Base-by-base conservation (phyloP, 164 flowering plant genomes). In the Akebia trifoliata region DNA sequence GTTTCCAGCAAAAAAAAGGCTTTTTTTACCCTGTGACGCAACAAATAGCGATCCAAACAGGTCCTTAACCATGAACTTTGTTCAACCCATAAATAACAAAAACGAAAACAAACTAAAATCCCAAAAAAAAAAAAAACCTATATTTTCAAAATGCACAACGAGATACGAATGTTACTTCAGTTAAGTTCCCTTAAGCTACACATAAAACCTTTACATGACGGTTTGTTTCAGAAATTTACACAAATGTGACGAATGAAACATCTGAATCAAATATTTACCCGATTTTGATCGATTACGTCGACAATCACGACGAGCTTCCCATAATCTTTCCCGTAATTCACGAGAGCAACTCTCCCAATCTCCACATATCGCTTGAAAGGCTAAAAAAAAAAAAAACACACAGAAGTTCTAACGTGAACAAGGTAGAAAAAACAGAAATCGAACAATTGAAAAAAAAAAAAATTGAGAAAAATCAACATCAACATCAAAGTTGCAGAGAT, bases 361-460 rank as follows among this genome's bases (percentile, higher is more conserved):
- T 59, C 63, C 2, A 59, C 28, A 14, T 59, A 59, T n/a, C 63
- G 45, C 52, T 59, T 59, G 63, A 59, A 59, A 59, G 63, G 63
- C 63, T 59, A 52, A 22, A 35, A 52, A 14, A 12, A 20, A 10
- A 34, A 53, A 34, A 8, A 36, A 36, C 28, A 35, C 20, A 44
- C 22, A 44, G 14, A 0, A 2, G 22, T 44, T 28, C 20, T 44
- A 5, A 39, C 18, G 17, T 4, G 17, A 5, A 17, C 43, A 3
- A 39, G 20, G 6, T 14, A 15, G 17, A 39, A n/a, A 17, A 37
- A 12, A 39, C 17, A 39, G 20, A 39, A 39, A 39, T 0, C 4
- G 1, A n/a, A 39, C 15, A 6, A 39, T 39, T 17, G 17, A 11
- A 39, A 17, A 17, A 39, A 5, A 14, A 39, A 20, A 39, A 20